A percentile compares a stretch with the other conserved stretches of the same genome.
Conservation (phyloP, 768 basidiomycete genomes). For the Lactarius tabidus region DNA sequence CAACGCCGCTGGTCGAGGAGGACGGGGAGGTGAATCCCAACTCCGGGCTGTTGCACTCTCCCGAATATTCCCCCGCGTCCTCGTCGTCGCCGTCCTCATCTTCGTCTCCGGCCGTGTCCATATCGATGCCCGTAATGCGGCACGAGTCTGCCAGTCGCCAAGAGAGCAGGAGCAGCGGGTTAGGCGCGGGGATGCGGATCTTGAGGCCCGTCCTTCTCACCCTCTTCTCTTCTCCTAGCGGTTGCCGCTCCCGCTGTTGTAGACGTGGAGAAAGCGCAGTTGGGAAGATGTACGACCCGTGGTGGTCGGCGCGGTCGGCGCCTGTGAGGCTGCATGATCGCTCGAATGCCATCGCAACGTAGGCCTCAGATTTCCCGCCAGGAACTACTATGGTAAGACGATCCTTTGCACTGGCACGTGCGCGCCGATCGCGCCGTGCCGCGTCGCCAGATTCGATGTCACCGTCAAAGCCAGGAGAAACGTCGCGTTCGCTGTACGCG, state of each 20-base stretch:
- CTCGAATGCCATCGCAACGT: conserved; percentile 20
- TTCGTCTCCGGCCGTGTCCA: neutral
- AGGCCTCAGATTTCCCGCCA: conserved; percentile 22
- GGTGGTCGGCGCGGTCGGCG: neutral
- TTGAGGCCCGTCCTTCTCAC: conserved; percentile 16
- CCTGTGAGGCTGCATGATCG: conserved; percentile 15
- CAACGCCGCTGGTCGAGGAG: neutral
- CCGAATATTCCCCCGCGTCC: neutral
- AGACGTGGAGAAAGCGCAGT: neutral
- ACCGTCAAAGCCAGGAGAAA: conserved; percentile 12
- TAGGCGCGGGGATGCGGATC: conserved; percentile 18
- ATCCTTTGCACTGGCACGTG: neutral
- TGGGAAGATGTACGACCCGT: neutral
- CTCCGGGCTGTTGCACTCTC: neutral
- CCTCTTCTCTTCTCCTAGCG: neutral
- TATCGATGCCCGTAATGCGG: conserved; percentile 2
- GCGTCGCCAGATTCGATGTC: conserved; percentile 10
- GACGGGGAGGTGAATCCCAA: neutral
- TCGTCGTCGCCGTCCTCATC: neutral
- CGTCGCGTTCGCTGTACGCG: conserved; percentile 1
- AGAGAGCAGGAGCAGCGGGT: conserved; percentile 18
- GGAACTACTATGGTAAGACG: conserved; percentile 20
- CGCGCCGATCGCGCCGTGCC: neutral
- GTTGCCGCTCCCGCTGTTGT: neutral
- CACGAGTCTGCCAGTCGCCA: conserved; percentile 11